phyloP scores from a whole-genome alignment of 768 basidiomycete genomes.

The Termitomyces sp. region DNA sequence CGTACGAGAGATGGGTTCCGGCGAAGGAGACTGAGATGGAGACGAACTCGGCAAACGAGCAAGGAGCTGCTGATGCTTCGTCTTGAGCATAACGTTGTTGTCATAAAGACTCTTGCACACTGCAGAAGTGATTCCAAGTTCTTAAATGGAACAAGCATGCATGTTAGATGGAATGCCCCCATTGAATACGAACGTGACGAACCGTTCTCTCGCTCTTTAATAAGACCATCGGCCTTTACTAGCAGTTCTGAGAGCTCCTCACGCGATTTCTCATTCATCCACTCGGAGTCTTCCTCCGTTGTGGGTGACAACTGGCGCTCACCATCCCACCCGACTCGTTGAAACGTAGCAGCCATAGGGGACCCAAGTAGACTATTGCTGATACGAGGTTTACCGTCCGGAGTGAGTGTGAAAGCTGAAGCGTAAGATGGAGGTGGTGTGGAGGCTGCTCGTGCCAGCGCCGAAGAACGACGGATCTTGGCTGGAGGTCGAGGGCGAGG shows the following conservation, averaged over 20 bases:
- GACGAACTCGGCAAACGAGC: conserved; percentile 49
- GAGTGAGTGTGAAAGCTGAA: conserved; percentile 29
- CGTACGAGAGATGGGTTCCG: conserved; percentile 25
- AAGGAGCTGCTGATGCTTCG: conserved; percentile 66
- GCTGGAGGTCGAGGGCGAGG: conserved; percentile 72
- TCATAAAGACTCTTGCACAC: conserved; percentile 67
- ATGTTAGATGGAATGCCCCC: conserved; percentile 4
- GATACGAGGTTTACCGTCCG: conserved; percentile 14
- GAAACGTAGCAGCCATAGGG: conserved; percentile 30
- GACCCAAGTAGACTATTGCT: conserved; percentile 30
- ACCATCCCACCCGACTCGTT: conserved; percentile 20
- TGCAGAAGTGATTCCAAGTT: conserved; percentile 62
- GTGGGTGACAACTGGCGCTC: conserved; percentile 15
- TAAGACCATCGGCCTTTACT: conserved; percentile 66
- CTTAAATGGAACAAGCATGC: conserved; percentile 24
- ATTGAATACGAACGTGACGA: conserved; percentile 18
- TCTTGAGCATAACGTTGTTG: conserved; percentile 61
- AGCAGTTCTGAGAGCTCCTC: conserved; percentile 70
- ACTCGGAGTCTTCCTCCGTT: conserved; percentile 24
- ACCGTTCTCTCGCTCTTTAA: conserved; percentile 76
- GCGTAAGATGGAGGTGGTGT: conserved; percentile 40
- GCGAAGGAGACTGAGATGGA: conserved; percentile 32
- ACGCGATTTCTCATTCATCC: conserved; percentile 61
- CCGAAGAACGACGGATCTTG: conserved; percentile 47
- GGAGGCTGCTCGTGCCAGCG: conserved; percentile 26